These are phyloP conservation scores for Alnus glutinosa DNA, from an alignment of 306 rosid species.

Conservation along the genomic window DNA sequence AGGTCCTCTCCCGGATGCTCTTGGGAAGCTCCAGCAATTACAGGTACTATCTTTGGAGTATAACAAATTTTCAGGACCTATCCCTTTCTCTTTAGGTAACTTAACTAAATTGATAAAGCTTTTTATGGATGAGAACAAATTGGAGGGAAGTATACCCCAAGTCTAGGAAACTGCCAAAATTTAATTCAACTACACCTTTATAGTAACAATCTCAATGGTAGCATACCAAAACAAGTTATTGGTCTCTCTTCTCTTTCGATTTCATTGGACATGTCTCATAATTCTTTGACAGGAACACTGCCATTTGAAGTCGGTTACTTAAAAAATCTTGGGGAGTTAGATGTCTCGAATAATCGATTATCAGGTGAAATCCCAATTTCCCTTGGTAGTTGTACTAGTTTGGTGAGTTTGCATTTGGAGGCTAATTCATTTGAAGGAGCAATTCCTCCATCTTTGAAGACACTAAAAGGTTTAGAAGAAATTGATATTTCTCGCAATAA, in stretches of 20 bases:
- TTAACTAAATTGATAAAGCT: no score
- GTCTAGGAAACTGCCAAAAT: no score
- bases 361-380: slow-evolving; percentile 39
- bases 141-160: no score
- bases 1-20: slow-evolving; percentile 26
- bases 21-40: slow-evolving; percentile 38
- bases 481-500: no score
- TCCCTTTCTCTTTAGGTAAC: no score
- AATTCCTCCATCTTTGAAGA: no score
- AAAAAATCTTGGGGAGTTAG: slow-evolving; percentile 24
- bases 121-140: no score
- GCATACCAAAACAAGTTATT: neutral
- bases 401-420: slow-evolving; percentile 16
- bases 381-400: slow-evolving; percentile 34
- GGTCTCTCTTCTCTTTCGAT: slow-evolving; percentile 41
- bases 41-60: neutral
- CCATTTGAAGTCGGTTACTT: slow-evolving; percentile 37
- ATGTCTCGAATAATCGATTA: slow-evolving; percentile 34
- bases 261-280: slow-evolving; percentile 39
- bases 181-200: no score
- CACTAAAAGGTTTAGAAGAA: no score
- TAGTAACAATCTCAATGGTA: no score
- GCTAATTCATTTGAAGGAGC: no score
- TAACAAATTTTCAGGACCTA: slow-evolving; percentile 36
- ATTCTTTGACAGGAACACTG: slow-evolving; percentile 33